A percentile compares a stretch with the other conserved stretches of the same genome.
These are phyloP conservation scores for Fusarium denticulatum DNA, from an alignment of 2,329 filamentous ascomycete genomes.

Conservation along the genomic window DNA sequence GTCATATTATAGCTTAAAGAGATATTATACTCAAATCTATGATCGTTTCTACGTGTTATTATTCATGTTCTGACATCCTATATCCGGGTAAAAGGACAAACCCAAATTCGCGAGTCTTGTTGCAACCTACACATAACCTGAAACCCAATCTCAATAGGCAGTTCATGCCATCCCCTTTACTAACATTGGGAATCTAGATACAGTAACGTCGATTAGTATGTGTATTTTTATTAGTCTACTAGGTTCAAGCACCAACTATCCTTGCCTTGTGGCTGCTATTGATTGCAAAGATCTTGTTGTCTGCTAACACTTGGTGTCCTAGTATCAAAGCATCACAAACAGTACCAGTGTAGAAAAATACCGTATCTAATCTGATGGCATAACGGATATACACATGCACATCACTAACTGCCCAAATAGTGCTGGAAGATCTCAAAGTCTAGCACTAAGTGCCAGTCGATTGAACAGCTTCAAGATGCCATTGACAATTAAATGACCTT, in stretches of 20 bases:
- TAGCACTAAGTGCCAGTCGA: neutral
- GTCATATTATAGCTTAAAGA: neutral
- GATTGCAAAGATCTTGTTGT: no score
- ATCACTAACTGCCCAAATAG: neutral
- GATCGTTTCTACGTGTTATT: neutral
- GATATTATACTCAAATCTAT: neutral
- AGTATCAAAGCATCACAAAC: neutral
- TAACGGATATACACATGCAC: neutral
- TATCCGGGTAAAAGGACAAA: neutral
- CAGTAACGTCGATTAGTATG: no score
- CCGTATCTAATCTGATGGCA: neutral
- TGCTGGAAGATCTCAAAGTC: neutral
- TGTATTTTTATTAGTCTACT: no score
- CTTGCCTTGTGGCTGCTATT: no score
- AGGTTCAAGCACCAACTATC: no score
- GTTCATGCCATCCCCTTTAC: no score
- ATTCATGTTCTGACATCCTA: neutral
- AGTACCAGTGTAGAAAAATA: neutral
- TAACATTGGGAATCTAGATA: no score
- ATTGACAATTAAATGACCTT: neutral
- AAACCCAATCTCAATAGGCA: neutral
- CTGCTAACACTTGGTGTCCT: neutral
- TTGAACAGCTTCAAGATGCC: neutral
- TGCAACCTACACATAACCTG: neutral
- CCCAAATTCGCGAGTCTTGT: neutral